Evolutionary conservation across 164 flowering plant genomes (phyloP).

Genomic region (Santalum album): DNA sequence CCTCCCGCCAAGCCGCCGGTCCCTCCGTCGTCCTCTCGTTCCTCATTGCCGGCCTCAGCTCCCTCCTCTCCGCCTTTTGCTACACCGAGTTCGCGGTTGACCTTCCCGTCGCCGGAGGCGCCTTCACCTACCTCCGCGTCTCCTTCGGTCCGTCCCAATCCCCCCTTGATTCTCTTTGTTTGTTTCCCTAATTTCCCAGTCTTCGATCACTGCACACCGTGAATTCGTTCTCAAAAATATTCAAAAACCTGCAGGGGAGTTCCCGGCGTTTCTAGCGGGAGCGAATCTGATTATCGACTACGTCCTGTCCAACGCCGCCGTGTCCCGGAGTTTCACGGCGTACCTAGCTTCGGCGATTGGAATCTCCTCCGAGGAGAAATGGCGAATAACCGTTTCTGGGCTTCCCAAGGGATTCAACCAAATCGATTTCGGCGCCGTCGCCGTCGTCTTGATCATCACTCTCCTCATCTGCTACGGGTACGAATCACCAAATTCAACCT

Average conservation of each 20-base stretch:
- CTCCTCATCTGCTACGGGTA: slow-evolving; percentile 65
- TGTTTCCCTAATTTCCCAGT: no score
- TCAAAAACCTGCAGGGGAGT: slow-evolving; percentile 42
- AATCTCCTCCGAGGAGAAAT: slow-evolving; percentile 21
- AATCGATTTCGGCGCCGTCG: slow-evolving; percentile 56
- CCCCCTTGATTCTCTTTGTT: not conserved
- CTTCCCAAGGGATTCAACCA: slow-evolving; percentile 53
- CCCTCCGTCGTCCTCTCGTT: slow-evolving; percentile 72
- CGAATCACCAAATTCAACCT: no score
- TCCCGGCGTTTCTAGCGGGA: slow-evolving; percentile 60
- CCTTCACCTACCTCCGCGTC: slow-evolving; percentile 78
- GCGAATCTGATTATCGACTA: slow-evolving; percentile 73
- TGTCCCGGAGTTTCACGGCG: slow-evolving; percentile 59
- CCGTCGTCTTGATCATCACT: slow-evolving; percentile 37
- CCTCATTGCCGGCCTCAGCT: slow-evolving; percentile 83
- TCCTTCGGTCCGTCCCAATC: slow-evolving; percentile 50
- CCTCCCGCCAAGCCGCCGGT: slow-evolving; percentile 44
- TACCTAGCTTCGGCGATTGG: slow-evolving; percentile 52
- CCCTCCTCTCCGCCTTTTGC: slow-evolving; percentile 88
- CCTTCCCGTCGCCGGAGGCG: slow-evolving; percentile 95
- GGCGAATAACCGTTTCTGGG: slow-evolving; percentile 34
- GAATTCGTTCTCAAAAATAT: no score
- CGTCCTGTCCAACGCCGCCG: slow-evolving; percentile 74
- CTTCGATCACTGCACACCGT: no score
- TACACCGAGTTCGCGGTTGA: slow-evolving; percentile 94